Conservation (phyloP, 2,329 filamentous ascomycete species). For the Penicillium sp. region DNA sequence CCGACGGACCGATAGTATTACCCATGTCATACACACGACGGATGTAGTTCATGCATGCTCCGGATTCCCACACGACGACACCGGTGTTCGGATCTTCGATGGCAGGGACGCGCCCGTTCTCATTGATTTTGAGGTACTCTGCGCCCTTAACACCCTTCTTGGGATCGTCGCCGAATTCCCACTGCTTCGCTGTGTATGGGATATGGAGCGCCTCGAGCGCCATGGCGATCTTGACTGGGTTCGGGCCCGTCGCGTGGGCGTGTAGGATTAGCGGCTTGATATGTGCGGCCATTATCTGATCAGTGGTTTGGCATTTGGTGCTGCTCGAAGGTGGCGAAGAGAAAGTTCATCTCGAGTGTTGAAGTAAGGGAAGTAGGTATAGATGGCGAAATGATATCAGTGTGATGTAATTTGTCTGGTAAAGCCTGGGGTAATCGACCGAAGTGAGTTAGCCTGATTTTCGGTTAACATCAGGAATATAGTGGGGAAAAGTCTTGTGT, state of each 20-base stretch:
- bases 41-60: constrained; percentile 41
- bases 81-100: constrained; percentile 42
- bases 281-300: constrained; percentile 17
- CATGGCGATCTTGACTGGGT: constrained; percentile 47
- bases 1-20: constrained; percentile 39
- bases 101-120: constrained; percentile 45
- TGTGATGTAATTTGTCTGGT: constrained; percentile 18
- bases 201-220: constrained; percentile 42
- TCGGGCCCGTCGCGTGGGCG: constrained; percentile 43
- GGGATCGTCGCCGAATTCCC: constrained; percentile 43
- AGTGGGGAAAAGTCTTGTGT: not conserved
- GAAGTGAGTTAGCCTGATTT: constrained; percentile 6
- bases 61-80: constrained; percentile 40
- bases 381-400: constrained; percentile 5
- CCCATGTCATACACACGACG: constrained; percentile 43
- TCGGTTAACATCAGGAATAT: not conserved
- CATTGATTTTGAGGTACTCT: constrained; percentile 43
- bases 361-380: not conserved
- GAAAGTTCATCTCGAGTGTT: not conserved
- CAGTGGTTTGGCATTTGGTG: not conserved
- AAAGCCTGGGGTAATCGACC: not conserved
- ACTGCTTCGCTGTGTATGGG: constrained; percentile 43
- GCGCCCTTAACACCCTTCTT: constrained; percentile 32
- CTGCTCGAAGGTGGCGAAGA: not conserved
- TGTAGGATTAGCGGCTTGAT: constrained; percentile 41